A percentile compares a stretch with the other conserved stretches of the same genome.
These are phyloP conservation scores for Amphirosellinia nigrospora DNA, from an alignment of 495 filamentous ascomycete species.

Conservation along the genomic window DNA sequence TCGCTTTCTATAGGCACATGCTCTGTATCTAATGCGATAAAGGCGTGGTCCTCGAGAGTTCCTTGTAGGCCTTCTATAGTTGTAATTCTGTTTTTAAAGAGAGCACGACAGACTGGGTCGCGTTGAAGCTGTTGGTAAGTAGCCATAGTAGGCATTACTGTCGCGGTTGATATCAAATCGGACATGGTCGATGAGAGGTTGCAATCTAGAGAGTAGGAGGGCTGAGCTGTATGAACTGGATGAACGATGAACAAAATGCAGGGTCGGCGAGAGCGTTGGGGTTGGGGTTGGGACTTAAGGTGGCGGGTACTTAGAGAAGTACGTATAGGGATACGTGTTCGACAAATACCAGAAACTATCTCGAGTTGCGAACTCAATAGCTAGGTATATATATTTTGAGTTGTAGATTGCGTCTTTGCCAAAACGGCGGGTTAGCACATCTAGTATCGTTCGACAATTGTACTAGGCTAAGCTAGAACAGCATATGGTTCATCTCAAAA, in stretches of 20 bases:
- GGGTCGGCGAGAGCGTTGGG: background rate
- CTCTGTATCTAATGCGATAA: conserved; percentile 24
- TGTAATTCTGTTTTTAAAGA: conserved; percentile 24
- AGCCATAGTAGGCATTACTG: conserved; percentile 5
- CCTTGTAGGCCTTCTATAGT: conserved; percentile 14
- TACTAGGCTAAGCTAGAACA: no score
- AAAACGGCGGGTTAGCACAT: no score
- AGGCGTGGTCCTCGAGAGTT: conserved; percentile 3
- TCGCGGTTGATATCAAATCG: background rate
- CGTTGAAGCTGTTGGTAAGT: conserved; percentile 19
- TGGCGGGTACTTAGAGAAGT: no score
- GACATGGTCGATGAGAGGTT: background rate
- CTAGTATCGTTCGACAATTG: no score
- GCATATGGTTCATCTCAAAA: no score
- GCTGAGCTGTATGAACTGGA: background rate
- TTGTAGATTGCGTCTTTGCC: no score
- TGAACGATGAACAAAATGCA: background rate
- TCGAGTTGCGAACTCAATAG: no score
- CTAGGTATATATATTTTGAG: no score
- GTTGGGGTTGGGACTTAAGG: no score
- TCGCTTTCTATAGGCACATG: conserved; percentile 12
- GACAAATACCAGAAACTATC: no score
- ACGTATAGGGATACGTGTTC: no score
- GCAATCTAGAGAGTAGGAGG: background rate
- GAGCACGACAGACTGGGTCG: background rate